A percentile compares a stretch with the other conserved stretches of the same genome.
These are phyloP conservation scores for Calamus simplicifolius DNA, from an alignment of 176 grass and related monocot species.

Conservation along the genomic window DNA sequence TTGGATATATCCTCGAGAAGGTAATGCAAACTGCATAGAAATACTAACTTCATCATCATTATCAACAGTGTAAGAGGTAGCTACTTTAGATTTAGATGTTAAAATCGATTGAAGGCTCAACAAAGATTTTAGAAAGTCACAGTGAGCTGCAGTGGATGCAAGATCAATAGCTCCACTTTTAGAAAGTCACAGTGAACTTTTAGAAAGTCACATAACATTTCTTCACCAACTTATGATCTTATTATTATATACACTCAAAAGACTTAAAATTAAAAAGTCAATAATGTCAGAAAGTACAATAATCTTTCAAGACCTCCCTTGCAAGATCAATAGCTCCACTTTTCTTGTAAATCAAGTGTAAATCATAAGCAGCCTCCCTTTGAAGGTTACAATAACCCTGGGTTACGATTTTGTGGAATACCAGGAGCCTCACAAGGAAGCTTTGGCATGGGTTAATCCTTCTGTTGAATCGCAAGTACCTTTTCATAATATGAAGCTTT, in stretches of 20 bases:
- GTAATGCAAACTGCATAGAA: background rate
- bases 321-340: constrained; percentile 87
- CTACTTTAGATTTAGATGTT: background rate
- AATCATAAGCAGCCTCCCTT: constrained; percentile 80
- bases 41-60: too few relatives aligned
- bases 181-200: too few relatives aligned
- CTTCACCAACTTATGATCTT: too few relatives aligned
- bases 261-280: too few relatives aligned
- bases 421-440: constrained; percentile 55
- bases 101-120: background rate
- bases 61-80: too few relatives aligned
- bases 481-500: constrained; percentile 81
- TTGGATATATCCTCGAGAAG: background rate
- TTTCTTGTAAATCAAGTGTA: constrained; percentile 96
- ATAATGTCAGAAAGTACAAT: constrained; percentile 47
- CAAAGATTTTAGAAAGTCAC: constrained; percentile 20
- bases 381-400: constrained; percentile 65
- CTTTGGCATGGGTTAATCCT: constrained; percentile 61
- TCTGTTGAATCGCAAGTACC: constrained; percentile 45
- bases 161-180: too few relatives aligned
- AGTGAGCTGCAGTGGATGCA: too few relatives aligned
- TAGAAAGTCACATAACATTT: too few relatives aligned
- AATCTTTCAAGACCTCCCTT: constrained; percentile 65
- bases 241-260: too few relatives aligned
- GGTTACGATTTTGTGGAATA: constrained; percentile 22